Evolutionary conservation across 208 protist genomes (phyloP), one percentile per base, ranked within the genome.

Genomic region (Leishmania mexicana): DNA sequence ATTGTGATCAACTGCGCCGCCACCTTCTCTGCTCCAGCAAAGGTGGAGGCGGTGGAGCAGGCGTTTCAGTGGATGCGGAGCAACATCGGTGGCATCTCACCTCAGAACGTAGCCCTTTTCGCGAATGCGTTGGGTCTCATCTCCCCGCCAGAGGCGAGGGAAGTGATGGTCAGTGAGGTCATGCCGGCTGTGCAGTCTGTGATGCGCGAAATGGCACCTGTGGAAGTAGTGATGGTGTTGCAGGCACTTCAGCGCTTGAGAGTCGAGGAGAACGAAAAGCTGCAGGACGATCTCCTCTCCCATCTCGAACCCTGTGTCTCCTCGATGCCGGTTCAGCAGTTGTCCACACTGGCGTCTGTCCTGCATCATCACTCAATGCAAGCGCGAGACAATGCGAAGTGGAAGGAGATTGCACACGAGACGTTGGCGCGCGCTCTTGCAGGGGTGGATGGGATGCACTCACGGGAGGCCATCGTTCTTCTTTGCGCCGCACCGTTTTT

Each of bases 171-270:
- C 31, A 57, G 85, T 28, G 87, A 91, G 38, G 73, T 95, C 42
- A 78, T 85, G 67, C 88, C 91, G 24, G 78, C 85, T 42, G 87
- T 95, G 74, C 79, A 90, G 54, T 79, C 85, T n/a, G 64, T 82
- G 31, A 85, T 95, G 76, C 77, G 73, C 19, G 87, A 94, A 35
- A 94, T 97, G 90, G 90, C 86, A 51, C 87, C 92, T 31, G 94
- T 97, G 17, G 92, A 97, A 78, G 78, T 96, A 71, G 90, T 96
- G 13, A 97, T 97, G 94, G 83, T 94, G 76, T 80, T 96, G 45
- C 94, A 97, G 80, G 94, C 94, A 28, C 95, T 94, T 78, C 78
- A 87, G 77, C 90, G 94, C 35, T 73, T 79, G 47, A 72, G 73
- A 70, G 83, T 97, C n/a, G 35, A 38, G 19, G 85, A 85, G 4